A percentile compares a stretch with the other conserved stretches of the same genome.
phyloP scores from a whole-genome alignment of 2,329 filamentous ascomycete species.

The Rutstroemia sp. region DNA sequence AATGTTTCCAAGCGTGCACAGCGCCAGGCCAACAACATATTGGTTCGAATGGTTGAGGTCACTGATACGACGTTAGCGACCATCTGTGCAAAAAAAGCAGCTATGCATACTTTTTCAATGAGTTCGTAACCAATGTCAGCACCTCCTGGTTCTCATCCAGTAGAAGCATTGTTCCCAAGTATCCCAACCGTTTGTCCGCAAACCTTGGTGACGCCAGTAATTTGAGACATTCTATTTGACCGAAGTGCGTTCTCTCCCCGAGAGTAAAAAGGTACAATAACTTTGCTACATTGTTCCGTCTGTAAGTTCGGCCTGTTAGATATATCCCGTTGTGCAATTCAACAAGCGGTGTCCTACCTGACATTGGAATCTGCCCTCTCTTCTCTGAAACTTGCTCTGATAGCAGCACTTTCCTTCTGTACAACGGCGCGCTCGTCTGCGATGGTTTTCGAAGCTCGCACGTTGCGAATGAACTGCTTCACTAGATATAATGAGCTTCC shows the following conservation, averaged over 20 bases:
- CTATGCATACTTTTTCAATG: constrained; percentile 74
- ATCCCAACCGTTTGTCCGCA: constrained; percentile 92
- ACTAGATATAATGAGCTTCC: constrained; percentile 46
- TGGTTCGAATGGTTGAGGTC: constrained; percentile 96
- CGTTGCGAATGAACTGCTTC: constrained; percentile 99
- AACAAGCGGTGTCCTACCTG: constrained; percentile 50
- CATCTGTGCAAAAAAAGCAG: not conserved
- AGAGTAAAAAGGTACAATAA: constrained; percentile 96
- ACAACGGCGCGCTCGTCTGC: constrained; percentile 97
- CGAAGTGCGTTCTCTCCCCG: constrained; percentile 95
- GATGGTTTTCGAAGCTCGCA: constrained; percentile 96
- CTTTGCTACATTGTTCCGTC: constrained; percentile 98
- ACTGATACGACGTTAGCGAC: constrained; percentile 39
- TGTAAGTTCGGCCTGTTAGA: constrained; percentile 32
- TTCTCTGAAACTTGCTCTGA: constrained; percentile 94
- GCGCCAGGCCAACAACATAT: constrained; percentile 92
- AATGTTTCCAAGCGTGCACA: constrained; percentile 96
- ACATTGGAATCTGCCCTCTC: constrained; percentile 89
- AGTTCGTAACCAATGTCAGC: constrained; percentile 93
- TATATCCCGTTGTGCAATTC: not conserved
- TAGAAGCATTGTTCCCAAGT: constrained; percentile 90
- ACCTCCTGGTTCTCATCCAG: constrained; percentile 99
- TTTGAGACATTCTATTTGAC: constrained; percentile 98
- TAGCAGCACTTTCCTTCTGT: constrained; percentile 97
- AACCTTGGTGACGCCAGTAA: constrained; percentile 93